Evolutionary conservation across 495 filamentous ascomycete species (phyloP), one percentile per base, ranked within the genome.

Genomic region (Bathelium albidoporum): DNA sequence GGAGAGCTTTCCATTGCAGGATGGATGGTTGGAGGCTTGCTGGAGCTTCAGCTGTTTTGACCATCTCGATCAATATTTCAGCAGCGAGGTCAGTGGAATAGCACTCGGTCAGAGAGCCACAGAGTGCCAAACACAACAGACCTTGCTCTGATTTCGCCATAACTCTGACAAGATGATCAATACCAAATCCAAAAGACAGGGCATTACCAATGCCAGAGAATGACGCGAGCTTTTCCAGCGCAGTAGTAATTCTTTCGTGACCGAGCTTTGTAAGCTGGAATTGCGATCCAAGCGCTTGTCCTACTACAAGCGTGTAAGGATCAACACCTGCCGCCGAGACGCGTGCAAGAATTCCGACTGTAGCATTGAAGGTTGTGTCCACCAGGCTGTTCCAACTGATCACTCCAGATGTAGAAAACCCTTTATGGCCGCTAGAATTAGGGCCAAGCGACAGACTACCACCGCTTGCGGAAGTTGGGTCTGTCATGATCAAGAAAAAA

Each of bases 261-360:
- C 59, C 59, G 16, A 18, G 11, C 0, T 0, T 0, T 16, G 32
- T 11, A 5, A 61, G 10, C 0, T 44, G 2, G 1, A 39, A 61
- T 4, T 18, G 7, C 10, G 29, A n/a, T 4, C 29, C 59, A 1
- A 61, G 18, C 0, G 11, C 11, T 44, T 61, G 59, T 3, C 29
- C 59, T 0, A 61, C 59, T 16, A 61, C 2, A n/a, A 61, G 4
- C 14, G 59, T 61, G 3, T 61, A 61, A 0, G 59, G 59, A 39
- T 44, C 18, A 0, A 61, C 59, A n/a, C 59, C 59, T n/a, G n/a
- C n/a, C n/a, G n/a, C n/a, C n/a, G n/a, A n/a, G n/a, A n/a, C n/a
- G n/a, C n/a, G n/a, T n/a, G n/a, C n/a, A n/a, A n/a, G n/a, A n/a
- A n/a, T n/a, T n/a, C 36, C 36, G 36, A 41, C 36, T 41, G 7